Evolutionary conservation across 2,329 filamentous ascomycete genomes (phyloP), one percentile per base, ranked within the genome.

Genomic region (Stenocarpella maydis): DNA sequence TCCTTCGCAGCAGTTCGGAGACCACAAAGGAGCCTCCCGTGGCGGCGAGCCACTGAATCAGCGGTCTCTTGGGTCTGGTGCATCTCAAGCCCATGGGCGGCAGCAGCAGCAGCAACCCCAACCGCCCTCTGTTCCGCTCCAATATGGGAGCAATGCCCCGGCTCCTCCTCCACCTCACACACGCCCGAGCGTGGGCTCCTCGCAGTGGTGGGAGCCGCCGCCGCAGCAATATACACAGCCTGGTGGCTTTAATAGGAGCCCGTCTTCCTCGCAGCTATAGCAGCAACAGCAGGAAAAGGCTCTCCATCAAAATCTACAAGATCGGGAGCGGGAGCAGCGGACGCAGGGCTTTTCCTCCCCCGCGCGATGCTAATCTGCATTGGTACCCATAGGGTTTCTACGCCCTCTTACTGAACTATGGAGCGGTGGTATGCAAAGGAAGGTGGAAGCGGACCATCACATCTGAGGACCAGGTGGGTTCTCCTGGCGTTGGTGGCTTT

Each of bases 261-360:
- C 63, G 15, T 19, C 37, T 21, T 55, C 50, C 7, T 55, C 64
- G 31, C 52, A 58, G 52, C 8, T 37, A 5, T 67, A 43, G 64
- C 64, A 58, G n/a, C 52, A n/a, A 28, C 64, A 49, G 43, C 64
- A 67, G 8, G 52, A 67, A 15, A 41, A 58, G 39, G 41, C 64
- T 28, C n/a, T 67, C 24, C 39, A 67, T 24, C 64, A 67, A 37
- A 37, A 19, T 24, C 28, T 67, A 2, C 15, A 19, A 8, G 19
- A 37, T 26, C 64, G 31, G 24, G 52, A 67, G 41, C 41, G 28
- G 45, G 39, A 49, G 28, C 64, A 58, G 64, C 64, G 17, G 41
- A 7, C 21, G 21, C 28, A 67, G 15, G 64, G 64, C 3, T 67
- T 54, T n/a, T 12, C 7, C 28, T 28, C 52, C 64, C 10, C 52